Evolutionary conservation across 306 rosid genomes (phyloP).

Genomic region (Arachis stenosperma): DNA sequence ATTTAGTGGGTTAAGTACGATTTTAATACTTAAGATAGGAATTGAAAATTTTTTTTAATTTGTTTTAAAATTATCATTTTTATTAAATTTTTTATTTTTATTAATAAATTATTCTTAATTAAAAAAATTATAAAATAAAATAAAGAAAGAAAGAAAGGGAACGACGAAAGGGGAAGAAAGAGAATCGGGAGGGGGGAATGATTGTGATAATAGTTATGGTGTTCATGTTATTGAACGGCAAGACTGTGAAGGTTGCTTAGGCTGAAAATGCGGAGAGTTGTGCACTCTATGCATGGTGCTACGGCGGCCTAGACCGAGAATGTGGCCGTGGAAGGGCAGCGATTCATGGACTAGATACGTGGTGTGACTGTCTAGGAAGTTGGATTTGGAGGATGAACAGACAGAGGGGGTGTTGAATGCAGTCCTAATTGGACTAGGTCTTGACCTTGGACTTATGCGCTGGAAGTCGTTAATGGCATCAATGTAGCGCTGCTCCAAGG

Average conservation of each 20-base stretch:
- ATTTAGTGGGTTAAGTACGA: too few species aligned
- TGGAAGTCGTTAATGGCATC: constrained; percentile 76
- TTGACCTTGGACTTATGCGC: constrained; percentile 33
- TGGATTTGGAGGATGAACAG: constrained; percentile 71
- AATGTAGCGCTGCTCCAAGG: constrained; percentile 66
- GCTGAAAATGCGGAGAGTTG: constrained; percentile 66
- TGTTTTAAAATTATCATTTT: too few species aligned
- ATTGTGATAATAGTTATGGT: constrained; percentile 26
- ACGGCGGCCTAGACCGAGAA: background rate
- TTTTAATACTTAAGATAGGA: too few species aligned
- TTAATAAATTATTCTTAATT: too few species aligned
- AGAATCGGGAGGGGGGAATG: too few species aligned
- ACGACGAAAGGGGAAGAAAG: too few species aligned
- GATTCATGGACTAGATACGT: constrained; percentile 32
- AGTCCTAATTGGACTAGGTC: constrained; percentile 1
- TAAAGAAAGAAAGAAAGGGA: too few species aligned
- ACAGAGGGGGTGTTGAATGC: constrained; percentile 43
- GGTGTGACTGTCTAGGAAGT: constrained; percentile 58
- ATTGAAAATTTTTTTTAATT: too few species aligned
- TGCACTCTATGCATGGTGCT: constrained; percentile 53
- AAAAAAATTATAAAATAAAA: too few species aligned
- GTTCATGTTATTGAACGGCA: constrained; percentile 31
- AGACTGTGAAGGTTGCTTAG: constrained; percentile 40
- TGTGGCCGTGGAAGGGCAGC: constrained; percentile 2
- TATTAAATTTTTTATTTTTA: too few species aligned